Conservation (phyloP, 352 stramenopile genomes). For the Thalassiosira hispida region DNA sequence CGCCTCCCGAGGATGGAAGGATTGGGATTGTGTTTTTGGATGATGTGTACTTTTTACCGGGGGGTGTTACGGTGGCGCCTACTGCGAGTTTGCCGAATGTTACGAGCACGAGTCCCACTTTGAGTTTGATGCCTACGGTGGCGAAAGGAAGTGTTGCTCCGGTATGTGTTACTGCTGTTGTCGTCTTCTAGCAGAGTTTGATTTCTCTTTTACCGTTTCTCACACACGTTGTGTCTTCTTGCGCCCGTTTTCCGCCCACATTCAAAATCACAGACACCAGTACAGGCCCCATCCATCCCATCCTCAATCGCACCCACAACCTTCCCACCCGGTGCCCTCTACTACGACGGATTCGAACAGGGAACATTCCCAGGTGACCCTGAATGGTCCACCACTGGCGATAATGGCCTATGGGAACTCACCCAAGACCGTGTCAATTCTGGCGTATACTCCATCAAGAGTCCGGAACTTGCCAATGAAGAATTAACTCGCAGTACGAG, state of each 20-base stretch:
- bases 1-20: neutral
- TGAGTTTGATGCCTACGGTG: no score
- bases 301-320: neutral
- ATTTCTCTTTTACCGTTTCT: no score
- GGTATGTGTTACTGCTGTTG: no score
- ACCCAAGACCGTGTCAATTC: slow-evolving; percentile 8
- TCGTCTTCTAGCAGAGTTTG: no score
- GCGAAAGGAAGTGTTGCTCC: no score
- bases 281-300: neutral
- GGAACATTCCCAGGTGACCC: slow-evolving; percentile 23
- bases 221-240: no score
- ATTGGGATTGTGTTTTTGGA: slow-evolving; percentile 20
- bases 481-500: neutral
- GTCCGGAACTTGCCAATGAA: neutral
- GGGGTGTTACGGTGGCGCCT: neutral
- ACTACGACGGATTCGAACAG: slow-evolving; percentile 44
- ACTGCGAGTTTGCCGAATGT: no score
- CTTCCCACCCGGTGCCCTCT: slow-evolving; percentile 27
- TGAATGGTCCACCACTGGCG: slow-evolving; percentile 20
- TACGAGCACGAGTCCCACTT: no score
- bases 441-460: slow-evolving; percentile 30
- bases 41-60: slow-evolving; percentile 27
- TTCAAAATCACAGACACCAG: neutral
- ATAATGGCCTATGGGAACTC: slow-evolving; percentile 11
- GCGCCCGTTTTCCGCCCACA: neutral